Evolutionary conservation across 2,329 filamentous ascomycete species (phyloP).

Genomic region (Penicillium italicum): DNA sequence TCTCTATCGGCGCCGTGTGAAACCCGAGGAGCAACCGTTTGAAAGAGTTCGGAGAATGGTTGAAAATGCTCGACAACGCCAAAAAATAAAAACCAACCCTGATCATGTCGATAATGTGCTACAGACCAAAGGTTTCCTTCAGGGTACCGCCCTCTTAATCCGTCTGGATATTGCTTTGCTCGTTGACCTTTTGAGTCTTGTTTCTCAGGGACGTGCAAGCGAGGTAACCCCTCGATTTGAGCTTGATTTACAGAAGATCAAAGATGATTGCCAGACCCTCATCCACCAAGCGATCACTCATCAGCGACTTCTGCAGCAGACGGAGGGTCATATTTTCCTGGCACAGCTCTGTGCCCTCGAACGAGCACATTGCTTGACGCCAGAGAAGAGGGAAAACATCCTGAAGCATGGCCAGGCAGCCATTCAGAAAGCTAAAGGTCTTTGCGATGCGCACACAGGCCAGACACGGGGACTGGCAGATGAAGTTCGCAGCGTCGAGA

Average conservation of each 20-base stretch:
- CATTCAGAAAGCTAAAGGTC: conserved; percentile 23
- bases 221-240: neutral
- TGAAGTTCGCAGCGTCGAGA: conserved; percentile 48
- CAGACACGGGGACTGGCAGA: conserved; percentile 37
- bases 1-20: conserved; percentile 32
- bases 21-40: conserved; percentile 41
- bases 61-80: conserved; percentile 29
- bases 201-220: conserved; percentile 12
- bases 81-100: conserved; percentile 22
- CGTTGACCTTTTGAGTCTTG: conserved; percentile 39
- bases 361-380: conserved; percentile 11
- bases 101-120: conserved; percentile 30
- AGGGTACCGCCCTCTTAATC: conserved; percentile 46
- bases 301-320: conserved; percentile 43
- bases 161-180: conserved; percentile 51
- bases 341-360: conserved; percentile 50
- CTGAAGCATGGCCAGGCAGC: conserved; percentile 8
- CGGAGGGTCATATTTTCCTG: conserved; percentile 52
- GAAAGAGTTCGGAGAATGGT: conserved; percentile 36
- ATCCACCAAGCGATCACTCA: conserved; percentile 38
- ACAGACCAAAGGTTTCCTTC: conserved; percentile 40
- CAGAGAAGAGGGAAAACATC: neutral
- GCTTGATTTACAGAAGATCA: conserved; percentile 33
- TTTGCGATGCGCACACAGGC: conserved; percentile 25
- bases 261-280: conserved; percentile 42